Base-by-base conservation (phyloP, 2,329 filamentous ascomycete genomes). In the Leptodontidium sp. region DNA sequence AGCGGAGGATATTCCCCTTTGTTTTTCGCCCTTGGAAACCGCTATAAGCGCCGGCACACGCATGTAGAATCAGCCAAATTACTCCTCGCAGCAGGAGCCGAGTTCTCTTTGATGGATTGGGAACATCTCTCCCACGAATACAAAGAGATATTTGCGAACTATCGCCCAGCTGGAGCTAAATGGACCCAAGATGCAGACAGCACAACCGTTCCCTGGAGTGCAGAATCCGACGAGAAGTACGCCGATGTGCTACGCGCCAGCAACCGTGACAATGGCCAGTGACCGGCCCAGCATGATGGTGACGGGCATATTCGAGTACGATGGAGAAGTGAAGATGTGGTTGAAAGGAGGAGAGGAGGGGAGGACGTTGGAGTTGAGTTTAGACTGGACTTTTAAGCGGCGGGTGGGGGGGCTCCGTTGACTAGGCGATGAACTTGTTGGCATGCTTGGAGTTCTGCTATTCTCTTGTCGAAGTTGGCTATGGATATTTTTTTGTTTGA, bases 1-100 rank as follows among this genome's bases (percentile, higher is more conserved):
- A 0, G 1, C 3, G 1, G 1, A 3, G 29, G 29, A 8, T 0
- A 4, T n/a, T 79, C 70, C 14, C 72, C 70, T 17, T 75, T 50
- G 2, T 64, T 57, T 57, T 61, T 47, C 8, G 67, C 66, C 2
- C 26, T 53, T 53, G 14, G 50, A 32, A n/a, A n/a, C n/a, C n/a
- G n/a, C n/a, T n/a, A n/a, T n/a, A n/a, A n/a, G n/a, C n/a, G n/a
- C n/a, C n/a, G n/a, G n/a, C n/a, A n/a, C n/a, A n/a, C 15, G 5
- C 2, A 57, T 5, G 32, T 35, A 21, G 15, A 57, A 2, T 57
- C 53, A 38, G 29, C 29, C 29, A 57, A 57, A 57, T 9, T 57
- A 7, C 29, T 57, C 15, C 53, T 57, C 53, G 53, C 53, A 57
- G 53, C 53, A 57, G 29, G 53, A 35, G 53, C 53, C 1, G 29